phyloP scores from a whole-genome alignment of 176 grass and related monocot species.

The Eragrostis nindensis region DNA sequence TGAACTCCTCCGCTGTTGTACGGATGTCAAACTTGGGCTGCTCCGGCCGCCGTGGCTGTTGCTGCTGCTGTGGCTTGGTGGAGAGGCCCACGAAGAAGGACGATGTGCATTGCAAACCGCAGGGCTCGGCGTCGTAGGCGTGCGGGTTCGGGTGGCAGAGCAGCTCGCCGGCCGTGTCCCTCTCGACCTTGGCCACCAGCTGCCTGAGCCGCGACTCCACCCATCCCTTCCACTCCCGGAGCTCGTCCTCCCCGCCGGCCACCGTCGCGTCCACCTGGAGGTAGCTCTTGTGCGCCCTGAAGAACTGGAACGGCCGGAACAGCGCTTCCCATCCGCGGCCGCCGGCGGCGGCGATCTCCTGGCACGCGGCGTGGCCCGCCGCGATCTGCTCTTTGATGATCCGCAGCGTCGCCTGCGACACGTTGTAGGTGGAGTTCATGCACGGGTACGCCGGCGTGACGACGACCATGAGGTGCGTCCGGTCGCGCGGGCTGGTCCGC shows the following conservation, averaged over 20 bases:
- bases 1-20: conserved; percentile 66
- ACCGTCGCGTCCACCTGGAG: conserved; percentile 70
- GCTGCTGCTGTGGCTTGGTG: neutral
- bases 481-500: conserved; percentile 59
- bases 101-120: conserved; percentile 42
- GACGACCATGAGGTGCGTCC: conserved; percentile 71
- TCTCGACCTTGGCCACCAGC: conserved; percentile 72
- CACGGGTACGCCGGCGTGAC: conserved; percentile 84
- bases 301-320: conserved; percentile 71
- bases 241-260: conserved; percentile 50
- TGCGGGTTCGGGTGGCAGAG: conserved; percentile 74
- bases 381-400: conserved; percentile 73
- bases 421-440: conserved; percentile 82
- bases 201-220: conserved; percentile 81
- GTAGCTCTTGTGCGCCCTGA: conserved; percentile 79
- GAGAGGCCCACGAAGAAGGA: conserved; percentile 84
- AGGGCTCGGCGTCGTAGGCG: conserved; percentile 54
- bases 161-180: conserved; percentile 63
- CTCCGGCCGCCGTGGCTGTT: neutral
- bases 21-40: conserved; percentile 76
- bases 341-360: conserved; percentile 54
- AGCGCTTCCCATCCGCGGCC: conserved; percentile 54
- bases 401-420: conserved; percentile 66
- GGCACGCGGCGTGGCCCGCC: conserved; percentile 54
- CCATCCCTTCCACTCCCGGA: conserved; percentile 86